Base-by-base conservation (phyloP, 2,329 filamentous ascomycete genomes). In the Botryosphaeria dothidea region DNA sequence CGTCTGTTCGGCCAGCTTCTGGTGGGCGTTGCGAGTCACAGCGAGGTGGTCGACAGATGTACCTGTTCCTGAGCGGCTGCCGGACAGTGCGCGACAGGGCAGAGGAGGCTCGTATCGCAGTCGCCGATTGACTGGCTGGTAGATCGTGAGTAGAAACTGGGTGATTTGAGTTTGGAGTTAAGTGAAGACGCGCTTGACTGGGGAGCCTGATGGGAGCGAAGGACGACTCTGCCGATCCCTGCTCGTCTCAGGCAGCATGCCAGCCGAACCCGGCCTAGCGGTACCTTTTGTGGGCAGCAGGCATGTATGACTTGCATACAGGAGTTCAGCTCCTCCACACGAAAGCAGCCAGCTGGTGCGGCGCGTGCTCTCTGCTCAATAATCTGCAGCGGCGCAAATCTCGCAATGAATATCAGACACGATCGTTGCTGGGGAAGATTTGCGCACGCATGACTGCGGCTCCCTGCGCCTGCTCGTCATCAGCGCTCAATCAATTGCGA, bases 381-480 rank as follows among this genome's bases (percentile, higher is more conserved):
- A 60, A 60, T 60, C 56, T 60, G 56, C 56, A 60, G 38, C 56
- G 46, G 38, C 38, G 56, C 56, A 60, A 60, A 60, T 60, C 56
- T 46, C 56, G 56, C 56, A 60, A 60, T 60, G 56, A 60, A 60
- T 45, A 60, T 60, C 56, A 60, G 56, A 60, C 56, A 46, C 51
- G 51, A 56, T 52, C 49, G 17, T 17, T 52, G 51, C 56, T 60
- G 56, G 56, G 56, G 56, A 60, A 60, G 56, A 60, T 60, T 36
- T 34, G 56, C 52, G 52, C 36, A n/a, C 36, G 52, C 41, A 60
- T 60, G 56, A 60, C 25, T 13, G 27, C 56, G 38, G 38, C 25
- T 45, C 56, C 56, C 56, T 60, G 56, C 38, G 25, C 25, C 51
- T n/a, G 52, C 52, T 27, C 52, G 36, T 57, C 52, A 60, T 60